Base-by-base conservation (phyloP, 1,139 yeast genomes). In the Debaryomyces subglobosus region DNA sequence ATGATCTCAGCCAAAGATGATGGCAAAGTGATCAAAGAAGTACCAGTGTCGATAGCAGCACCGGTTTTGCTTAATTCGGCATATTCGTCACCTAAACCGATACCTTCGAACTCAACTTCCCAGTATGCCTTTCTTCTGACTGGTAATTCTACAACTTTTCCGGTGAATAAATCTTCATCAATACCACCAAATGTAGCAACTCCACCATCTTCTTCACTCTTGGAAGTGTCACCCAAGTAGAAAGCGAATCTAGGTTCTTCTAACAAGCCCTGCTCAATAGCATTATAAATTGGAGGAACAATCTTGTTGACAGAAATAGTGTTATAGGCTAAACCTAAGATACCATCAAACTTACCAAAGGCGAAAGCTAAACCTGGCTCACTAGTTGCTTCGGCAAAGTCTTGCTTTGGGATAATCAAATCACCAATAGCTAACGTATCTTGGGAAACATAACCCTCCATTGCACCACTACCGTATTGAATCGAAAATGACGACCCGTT, bases 121-220 rank as follows among this genome's bases (percentile, higher is more conserved):
- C 99, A 94, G 81, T 94, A 94, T 34, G 98, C 99, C 84, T 92
- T 89, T 81, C 99, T 89, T 78, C 99, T 90, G 53, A 94, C 95
- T 50, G 99, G 99, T 71, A 94, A 81, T 89, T 96, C 91, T 47
- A 94, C 87, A 61, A 94, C 78, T 59, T 92, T 83, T 55, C 99
- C 99, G 44, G 74, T 72, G 71, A 76, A 90, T 64, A 84, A 81
- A 53, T 84, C 67, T 57, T 84, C 79, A 67, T 92, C 97, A 60
- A 85, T 78, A 55, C 99, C 99, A 68, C 99, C 99, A 65, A 94
- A 88, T 27, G 97, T 89, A 57, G 95, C 96, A 54, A 85, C 82
- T 58, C 99, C 98, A 45, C 97, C 97, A 50, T 82, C 83, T 44
- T 74, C 72, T 53, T 76, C 77, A 53, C 81, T 84, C 65, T 84